Base-by-base conservation (phyloP, 306 rosid species). In the Myrica gale region DNA sequence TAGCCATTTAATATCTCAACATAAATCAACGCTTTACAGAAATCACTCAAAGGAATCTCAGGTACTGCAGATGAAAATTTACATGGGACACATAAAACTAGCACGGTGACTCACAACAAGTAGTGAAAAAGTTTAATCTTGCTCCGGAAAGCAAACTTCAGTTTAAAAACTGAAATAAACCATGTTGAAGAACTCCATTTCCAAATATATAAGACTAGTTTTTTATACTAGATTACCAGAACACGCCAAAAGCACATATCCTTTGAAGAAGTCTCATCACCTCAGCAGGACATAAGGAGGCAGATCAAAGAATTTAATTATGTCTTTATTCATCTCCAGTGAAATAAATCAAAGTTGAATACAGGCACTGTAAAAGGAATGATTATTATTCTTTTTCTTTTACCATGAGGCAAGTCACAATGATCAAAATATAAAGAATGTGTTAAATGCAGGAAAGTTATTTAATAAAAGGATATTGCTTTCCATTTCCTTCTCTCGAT, bases 1-100 rank as follows among this genome's bases (percentile, higher is more conserved):
- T 17, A 71, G 61, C 62, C 39, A 82, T 66, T 79, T 74, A 53
- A 37, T 56, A n/a, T 15, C 75, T 32, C 71, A 66, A 42, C 51
- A 23, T 23, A 16, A 26, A 52, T 65, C 52, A 41, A 70, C 75
- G 57, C 37, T 7, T 72, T 67, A n/a, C 26, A 3, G 51, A 72
- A 57, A 57, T 17, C 13, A 1, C 17, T 52, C 57, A 57, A 58
- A 9, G 7, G 21, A 58, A 58, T 0, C 7, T 58, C 39, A 58
- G 5, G 7, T 4, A 10, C 20, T 21, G 21, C 39, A 58, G 21
- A 58, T 9, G 12, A 20, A 58, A 23, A 20, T 58, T 58, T 21
- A 23, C 7, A 58, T 58, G 41, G 41, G 63, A 23, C 21, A 58
- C 5, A 58, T 21, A 58, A 58, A 58, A 58, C 13, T 26, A 20